Base-by-base conservation (phyloP, 441 rosid genomes). In the Syzygium syzygioides region DNA sequence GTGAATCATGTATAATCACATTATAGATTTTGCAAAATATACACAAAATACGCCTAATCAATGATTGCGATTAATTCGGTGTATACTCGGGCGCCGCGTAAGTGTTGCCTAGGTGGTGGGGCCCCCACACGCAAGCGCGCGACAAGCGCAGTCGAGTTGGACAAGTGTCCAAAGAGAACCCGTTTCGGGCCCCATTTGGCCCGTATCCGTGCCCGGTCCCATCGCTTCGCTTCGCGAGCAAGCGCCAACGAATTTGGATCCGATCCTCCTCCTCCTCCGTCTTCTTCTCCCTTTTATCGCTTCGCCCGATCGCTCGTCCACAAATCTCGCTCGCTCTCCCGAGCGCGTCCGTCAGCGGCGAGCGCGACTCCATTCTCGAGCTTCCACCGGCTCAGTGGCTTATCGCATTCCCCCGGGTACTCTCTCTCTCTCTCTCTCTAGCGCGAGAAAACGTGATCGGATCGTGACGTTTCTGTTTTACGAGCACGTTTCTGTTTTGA, bases 241-340 rank as follows among this genome's bases (percentile, higher is more conserved):
- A 89, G 93, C 92, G 93, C 95, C 94, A 93, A 89, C 92, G 94
- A 91, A 91, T 93, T 92, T 92, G 95, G 94, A 92, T 93, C 95
- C 89, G 60, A 79, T 92, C 87, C 92, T 57, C 9, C 55, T 37
- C 11, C 48, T 48, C 86, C 62, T 32, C 32, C 30, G 2, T 3
- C 34, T 84, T 25, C n/a, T 59, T 37, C 84, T 7, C 25, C 55
- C 45, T n/a, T 10, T 7, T 9, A 26, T 62, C 28, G 0, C 54
- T 48, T 30, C 19, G 20, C 50, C 1, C 9, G 52, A 41, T 56
- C 52, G 83, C 52, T 23, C 17, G 83, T 28, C 83, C 83, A 71
- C 83, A 37, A 37, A 71, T 71, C 50, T 23, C 80, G 5, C 34
- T 28, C 68, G 14, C 37, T 3, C 19, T 41, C 48, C 48, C 62